Conservation (phyloP, 768 basidiomycete genomes). For the Rhodotorula graminis region DNA sequence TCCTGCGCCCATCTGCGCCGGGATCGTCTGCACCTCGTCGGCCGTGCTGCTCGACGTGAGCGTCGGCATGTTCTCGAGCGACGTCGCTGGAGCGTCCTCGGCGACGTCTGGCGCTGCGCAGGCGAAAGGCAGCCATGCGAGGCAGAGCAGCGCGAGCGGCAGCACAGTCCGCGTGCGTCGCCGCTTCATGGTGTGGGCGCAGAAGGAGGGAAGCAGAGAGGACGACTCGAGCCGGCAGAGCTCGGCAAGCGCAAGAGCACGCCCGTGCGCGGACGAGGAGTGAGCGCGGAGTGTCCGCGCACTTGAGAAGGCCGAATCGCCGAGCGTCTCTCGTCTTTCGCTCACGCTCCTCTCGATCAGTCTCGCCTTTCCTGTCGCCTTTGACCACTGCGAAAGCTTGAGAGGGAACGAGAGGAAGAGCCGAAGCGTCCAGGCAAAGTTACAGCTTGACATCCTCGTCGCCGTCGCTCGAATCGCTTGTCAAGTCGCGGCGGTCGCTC, state of each 20-base stretch:
- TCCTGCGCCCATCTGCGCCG: background rate
- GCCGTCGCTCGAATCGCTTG: constrained; percentile 4
- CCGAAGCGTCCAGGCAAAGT: no score
- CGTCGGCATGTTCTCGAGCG: background rate
- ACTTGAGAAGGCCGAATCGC: background rate
- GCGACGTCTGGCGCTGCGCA: background rate
- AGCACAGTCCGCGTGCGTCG: background rate
- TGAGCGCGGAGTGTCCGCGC: background rate
- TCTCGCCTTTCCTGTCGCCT: background rate
- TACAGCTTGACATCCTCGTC: constrained; percentile 4
- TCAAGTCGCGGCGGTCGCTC: background rate
- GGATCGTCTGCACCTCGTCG: background rate
- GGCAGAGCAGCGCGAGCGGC: background rate
- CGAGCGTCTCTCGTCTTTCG: no score
- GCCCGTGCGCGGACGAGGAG: background rate
- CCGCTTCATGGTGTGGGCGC: background rate
- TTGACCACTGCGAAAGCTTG: no score
- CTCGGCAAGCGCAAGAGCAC: no score
- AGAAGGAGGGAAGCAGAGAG: background rate
- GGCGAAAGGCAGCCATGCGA: background rate
- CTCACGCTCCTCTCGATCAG: background rate
- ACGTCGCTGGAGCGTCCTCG: background rate
- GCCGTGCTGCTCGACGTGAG: background rate
- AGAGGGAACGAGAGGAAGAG: no score
- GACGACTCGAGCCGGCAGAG: background rate